These are phyloP conservation scores for Malassezia caprae DNA, from an alignment of 1,284 basidiomycete species.

Conservation along the genomic window DNA sequence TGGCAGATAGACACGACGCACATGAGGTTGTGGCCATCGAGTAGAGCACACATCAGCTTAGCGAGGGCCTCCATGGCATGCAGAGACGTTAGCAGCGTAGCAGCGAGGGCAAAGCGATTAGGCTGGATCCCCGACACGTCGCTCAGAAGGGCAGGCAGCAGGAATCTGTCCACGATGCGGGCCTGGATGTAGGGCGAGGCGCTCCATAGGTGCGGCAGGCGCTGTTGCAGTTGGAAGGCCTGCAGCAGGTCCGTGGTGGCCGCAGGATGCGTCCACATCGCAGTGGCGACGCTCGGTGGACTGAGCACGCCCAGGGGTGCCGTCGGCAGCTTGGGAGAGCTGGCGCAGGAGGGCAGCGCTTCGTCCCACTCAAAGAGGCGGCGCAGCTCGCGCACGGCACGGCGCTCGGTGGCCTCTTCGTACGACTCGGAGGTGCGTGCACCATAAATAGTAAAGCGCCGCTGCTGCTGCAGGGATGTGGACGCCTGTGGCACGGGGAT, in stretches of 20 bases:
- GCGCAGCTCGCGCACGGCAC: slow-evolving; percentile 31
- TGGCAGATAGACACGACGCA: slow-evolving; percentile 13
- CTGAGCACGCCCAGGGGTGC: not conserved
- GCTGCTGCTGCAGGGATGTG: slow-evolving; percentile 27
- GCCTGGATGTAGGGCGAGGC: slow-evolving; percentile 32
- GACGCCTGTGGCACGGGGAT: slow-evolving; percentile 29
- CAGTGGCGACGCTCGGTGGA: not conserved
- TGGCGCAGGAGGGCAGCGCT: not conserved
- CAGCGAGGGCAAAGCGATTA: not conserved
- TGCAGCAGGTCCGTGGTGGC: not conserved
- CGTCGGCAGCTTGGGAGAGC: not conserved
- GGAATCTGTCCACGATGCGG: slow-evolving; percentile 8
- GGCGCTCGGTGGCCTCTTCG: slow-evolving; percentile 41
- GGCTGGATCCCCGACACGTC: slow-evolving; percentile 1
- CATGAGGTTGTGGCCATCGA: slow-evolving; percentile 12
- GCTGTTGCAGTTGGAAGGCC: not conserved
- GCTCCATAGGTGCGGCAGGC: slow-evolving; percentile 25
- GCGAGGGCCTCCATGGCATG: slow-evolving; percentile 3
- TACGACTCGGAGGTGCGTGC: slow-evolving; percentile 36
- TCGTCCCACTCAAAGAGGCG: not conserved
- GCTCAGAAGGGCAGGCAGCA: not conserved
- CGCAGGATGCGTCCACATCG: not conserved
- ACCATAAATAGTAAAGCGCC: slow-evolving; percentile 41
- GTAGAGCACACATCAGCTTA: slow-evolving; percentile 6
- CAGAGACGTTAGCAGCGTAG: slow-evolving; percentile 3